Base-by-base conservation (phyloP, 331 rosid species). In the Rhamnella rubrinervis region DNA sequence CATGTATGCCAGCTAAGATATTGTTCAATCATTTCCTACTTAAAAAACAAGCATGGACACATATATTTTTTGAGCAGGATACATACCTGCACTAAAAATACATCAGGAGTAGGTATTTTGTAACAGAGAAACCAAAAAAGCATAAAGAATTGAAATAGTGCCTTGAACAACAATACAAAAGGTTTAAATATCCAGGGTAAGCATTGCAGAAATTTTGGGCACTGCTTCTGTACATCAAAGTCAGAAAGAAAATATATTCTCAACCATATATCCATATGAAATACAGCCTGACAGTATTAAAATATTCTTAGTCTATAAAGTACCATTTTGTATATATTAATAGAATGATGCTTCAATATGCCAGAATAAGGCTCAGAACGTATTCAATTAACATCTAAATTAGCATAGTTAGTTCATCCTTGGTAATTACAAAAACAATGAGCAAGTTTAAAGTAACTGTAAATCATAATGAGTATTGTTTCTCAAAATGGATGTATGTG, bases 71-170 rank as follows among this genome's bases (percentile, higher is more conserved):
- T 49, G 4, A 55, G 76, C 39, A 59, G 44, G 63, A 40, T 4
- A 66, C 85, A 70, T 75, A 93, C 98, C 97, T 93, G 97, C 52
- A 84, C 95, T 21, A 93, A 57, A 70, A 91, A 93, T 66, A 93
- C 81, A 85, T 86, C 92, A 65, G 98, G 98, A 64, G 89, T 73
- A 37, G 85, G 81, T 74, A 91, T 82, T 75, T 82, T 88, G 40
- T 85, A 37, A 65, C 91, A 84, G 78, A 93, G 97, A 84, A 74
- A 93, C 96, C 97, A 93, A 67, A 93, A 97, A 69, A 93, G 95
- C 85, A 69, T 72, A 17, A 85, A 20, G 78, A 87, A 71, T 59
- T 93, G 98, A 84, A 87, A 61, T 76, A 93, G 61, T 23, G 95
- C 92, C 86, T 93, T 91, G 75, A 93, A 69, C 73, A 93, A 66